A percentile compares a stretch with the other conserved stretches of the same genome.
Conservation (phyloP, 23 red algal species). For the Gracilaria gracilis region DNA sequence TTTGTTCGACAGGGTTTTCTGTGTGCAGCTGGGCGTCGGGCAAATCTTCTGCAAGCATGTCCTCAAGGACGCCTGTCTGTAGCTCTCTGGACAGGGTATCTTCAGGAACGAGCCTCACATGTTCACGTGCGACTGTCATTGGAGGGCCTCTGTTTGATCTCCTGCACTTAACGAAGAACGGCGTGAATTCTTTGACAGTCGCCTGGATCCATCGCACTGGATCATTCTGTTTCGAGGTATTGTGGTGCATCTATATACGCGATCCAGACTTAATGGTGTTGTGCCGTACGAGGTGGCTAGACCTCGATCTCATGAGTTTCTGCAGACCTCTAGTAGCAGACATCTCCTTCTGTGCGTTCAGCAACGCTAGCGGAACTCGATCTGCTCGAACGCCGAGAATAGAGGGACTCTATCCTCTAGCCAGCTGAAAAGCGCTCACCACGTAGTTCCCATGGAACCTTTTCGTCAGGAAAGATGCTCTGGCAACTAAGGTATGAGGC, state of each 20-base stretch:
- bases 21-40: constrained; percentile 5
- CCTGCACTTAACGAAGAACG: constrained; percentile 22
- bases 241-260: constrained; percentile 40
- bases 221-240: constrained; percentile 59
- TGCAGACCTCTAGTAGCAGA: constrained; percentile 38
- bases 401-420: constrained; percentile 35
- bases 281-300: constrained; percentile 7
- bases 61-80: no score
- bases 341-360: constrained; percentile 39
- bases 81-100: no score
- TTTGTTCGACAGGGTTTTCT: neutral
- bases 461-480: no score
- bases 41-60: neutral
- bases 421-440: no score
- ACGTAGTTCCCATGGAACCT: no score
- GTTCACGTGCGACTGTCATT: no score
- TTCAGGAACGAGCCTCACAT: no score
- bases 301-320: constrained; percentile 27
- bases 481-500: no score
- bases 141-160: no score
- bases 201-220: constrained; percentile 27
- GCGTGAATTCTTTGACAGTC: neutral
- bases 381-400: neutral
- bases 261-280: constrained; percentile 12
- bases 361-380: constrained; percentile 15